Evolutionary conservation across 768 basidiomycete species (phyloP), one percentile per base, ranked within the genome.

Genomic region (Termitomyces sp.): DNA sequence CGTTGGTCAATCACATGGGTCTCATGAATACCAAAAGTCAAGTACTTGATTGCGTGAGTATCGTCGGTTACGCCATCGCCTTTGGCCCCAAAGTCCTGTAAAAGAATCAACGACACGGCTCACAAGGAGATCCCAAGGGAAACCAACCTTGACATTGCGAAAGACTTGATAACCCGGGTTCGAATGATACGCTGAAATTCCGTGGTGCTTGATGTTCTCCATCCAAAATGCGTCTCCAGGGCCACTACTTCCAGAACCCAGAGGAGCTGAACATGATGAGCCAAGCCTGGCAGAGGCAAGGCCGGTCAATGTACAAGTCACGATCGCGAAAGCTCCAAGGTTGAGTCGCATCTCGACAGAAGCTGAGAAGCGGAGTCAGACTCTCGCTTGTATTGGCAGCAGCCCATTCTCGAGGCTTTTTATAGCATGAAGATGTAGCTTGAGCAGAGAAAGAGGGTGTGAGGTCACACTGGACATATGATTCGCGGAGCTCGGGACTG

Each of bases 21-120:
- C n/a, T n/a, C n/a, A 62, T 66, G 60, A 27, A 35, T 57, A 31
- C 7, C 25, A n/a, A 16, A 32, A 60, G 47, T 23, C 31, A 45
- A 69, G 42, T 60, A 86, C 87, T 88, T 89, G 71, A 90, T 89
- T 4, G 90, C 89, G 46, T 71, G 78, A 14, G 89, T 89, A 61
- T 92, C 90, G 62, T 92, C 90, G 1, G 83, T 78, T 0, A 83
- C 73, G 62, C 90, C 90, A 72, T 89, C 84, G n/a, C 77, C 78
- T 59, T 68, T 69, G 14, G 74, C 74, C 12, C 75, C 74, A 60
- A 77, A 75, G 44, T 78, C 73, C 73, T 74, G 38, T 10, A 17
- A 32, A 35, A 38, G n/a, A 38, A 63, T 35, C 43, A 57, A 37
- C 27, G 14, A 32, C 8, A 17, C 6, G 7, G n/a, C 8, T 40